Base-by-base conservation (phyloP, 2,329 filamentous ascomycete genomes). In the Ophiostoma australiae region DNA sequence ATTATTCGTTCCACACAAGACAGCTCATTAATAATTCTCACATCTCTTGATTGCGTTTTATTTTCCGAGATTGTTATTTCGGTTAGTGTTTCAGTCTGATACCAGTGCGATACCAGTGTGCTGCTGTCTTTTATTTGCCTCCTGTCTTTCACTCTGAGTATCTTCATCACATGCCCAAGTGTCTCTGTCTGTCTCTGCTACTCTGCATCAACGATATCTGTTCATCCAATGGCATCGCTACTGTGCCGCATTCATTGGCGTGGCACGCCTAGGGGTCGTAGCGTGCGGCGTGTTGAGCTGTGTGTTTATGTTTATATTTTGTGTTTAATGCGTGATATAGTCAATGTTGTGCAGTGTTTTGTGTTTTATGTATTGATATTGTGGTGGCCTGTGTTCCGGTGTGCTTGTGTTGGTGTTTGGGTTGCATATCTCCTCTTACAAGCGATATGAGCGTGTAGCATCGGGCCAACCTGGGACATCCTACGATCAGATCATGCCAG, bases 31-130 rank as follows among this genome's bases (percentile, higher is more conserved):
- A 17, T 7, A 6, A 23, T 66, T n/a, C 1, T 66, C 33, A 7
- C 17, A 20, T 39, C 27, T 31, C 1, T 63, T 11, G 4, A 27
- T 58, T 63, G 58, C 13, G 31, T 33, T 35, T n/a, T 37, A 66
- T 66, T 66, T 20, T 66, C 61, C 20, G 61, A 63, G 5, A 63
- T 35, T 63, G 58, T 63, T 31, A 33, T 63, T 63, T 63, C 58
- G 61, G 61, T 33, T 37, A 63, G 33, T 65, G 61, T 63, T 63
- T 63, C 58, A 63, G 58, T 17, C n/a, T 63, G 58, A 20, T 52
- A 52, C n/a, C 48, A 31, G 39, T 41, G 39, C 15, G 39, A 7
- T 63, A 27, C 33, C 27, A 33, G 13, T 33, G 23, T 33, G 44
- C 44, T 39, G 37, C 37, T 48, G 17, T 48, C 44, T 48, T 48